phyloP scores from a whole-genome alignment of 371 early-diverging fungal genomes.

The Entomophthora muscae region DNA sequence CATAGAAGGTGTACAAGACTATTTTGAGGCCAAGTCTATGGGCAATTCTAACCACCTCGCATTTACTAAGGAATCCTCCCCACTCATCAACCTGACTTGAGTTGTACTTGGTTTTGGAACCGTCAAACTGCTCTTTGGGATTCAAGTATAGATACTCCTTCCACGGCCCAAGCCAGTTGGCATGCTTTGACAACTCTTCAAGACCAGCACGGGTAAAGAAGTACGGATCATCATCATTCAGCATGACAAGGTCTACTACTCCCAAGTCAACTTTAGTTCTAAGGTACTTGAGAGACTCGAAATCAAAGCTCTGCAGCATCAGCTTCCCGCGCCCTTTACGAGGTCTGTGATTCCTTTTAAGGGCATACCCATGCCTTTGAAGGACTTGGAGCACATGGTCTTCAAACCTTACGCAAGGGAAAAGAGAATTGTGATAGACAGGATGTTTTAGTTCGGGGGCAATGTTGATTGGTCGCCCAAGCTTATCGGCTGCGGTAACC shows the following conservation, averaged over 20 bases:
- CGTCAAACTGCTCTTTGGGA: slow-evolving; percentile 12
- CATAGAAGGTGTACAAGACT: slow-evolving; percentile 22
- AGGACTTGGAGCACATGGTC: slow-evolving; percentile 17
- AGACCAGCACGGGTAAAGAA: slow-evolving; percentile 17
- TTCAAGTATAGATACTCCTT: slow-evolving; percentile 19
- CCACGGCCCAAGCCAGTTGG: slow-evolving; percentile 16
- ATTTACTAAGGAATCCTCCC: slow-evolving; percentile 19
- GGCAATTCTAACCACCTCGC: slow-evolving; percentile 11
- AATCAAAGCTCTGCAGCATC: slow-evolving; percentile 21
- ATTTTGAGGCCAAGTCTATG: slow-evolving; percentile 16
- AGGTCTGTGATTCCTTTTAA: too few relatives aligned
- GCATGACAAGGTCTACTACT: slow-evolving; percentile 12
- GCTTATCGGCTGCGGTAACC: slow-evolving; percentile 12
- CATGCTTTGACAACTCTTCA: slow-evolving; percentile 15
- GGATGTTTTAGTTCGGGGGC: slow-evolving; percentile 22
- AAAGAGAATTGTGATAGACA: neutral
- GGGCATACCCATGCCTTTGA: slow-evolving; percentile 17
- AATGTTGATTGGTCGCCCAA: slow-evolving; percentile 19
- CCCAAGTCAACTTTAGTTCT: slow-evolving; percentile 11
- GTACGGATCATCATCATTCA: slow-evolving; percentile 11
- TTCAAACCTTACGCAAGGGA: slow-evolving; percentile 14
- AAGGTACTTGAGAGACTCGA: slow-evolving; percentile 18
- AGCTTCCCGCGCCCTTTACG: slow-evolving; percentile 12
- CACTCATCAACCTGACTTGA: slow-evolving; percentile 11
- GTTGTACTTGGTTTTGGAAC: slow-evolving; percentile 14